phyloP scores from a whole-genome alignment of 2,329 filamentous ascomycete genomes.

The Diaporthe sp. region DNA sequence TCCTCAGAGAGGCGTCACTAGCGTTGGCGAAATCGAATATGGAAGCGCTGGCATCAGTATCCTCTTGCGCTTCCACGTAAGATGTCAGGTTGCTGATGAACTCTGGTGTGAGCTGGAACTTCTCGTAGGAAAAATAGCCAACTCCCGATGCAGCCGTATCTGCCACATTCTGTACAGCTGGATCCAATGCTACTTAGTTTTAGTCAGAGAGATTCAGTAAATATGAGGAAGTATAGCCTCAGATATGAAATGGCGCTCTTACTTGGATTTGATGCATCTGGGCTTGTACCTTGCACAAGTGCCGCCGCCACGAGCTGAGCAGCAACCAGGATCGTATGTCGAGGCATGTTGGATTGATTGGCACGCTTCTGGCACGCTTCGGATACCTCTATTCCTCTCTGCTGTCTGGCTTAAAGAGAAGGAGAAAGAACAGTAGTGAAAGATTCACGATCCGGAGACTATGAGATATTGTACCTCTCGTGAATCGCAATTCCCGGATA shows the following conservation, averaged over 20 bases:
- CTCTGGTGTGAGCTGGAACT: conserved; percentile 11
- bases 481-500: background rate
- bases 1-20: background rate
- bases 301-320: background rate
- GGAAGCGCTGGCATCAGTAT: background rate
- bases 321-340: background rate
- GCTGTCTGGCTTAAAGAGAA: background rate
- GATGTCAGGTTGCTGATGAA: conserved; percentile 17
- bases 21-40: conserved; percentile 17
- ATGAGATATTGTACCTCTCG: background rate
- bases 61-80: background rate
- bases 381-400: background rate
- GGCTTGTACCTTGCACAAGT: background rate
- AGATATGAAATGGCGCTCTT: background rate
- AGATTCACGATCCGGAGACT: background rate
- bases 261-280: background rate
- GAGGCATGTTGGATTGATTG: background rate
- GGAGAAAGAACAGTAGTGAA: background rate
- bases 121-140: conserved; percentile 23
- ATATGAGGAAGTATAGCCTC: background rate
- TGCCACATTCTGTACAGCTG: background rate
- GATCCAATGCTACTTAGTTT: background rate
- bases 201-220: background rate
- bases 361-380: background rate
- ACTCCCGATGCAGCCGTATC: background rate